These are phyloP conservation scores for Corylus heterophylla DNA, from an alignment of 306 rosid genomes.

Conservation along the genomic window DNA sequence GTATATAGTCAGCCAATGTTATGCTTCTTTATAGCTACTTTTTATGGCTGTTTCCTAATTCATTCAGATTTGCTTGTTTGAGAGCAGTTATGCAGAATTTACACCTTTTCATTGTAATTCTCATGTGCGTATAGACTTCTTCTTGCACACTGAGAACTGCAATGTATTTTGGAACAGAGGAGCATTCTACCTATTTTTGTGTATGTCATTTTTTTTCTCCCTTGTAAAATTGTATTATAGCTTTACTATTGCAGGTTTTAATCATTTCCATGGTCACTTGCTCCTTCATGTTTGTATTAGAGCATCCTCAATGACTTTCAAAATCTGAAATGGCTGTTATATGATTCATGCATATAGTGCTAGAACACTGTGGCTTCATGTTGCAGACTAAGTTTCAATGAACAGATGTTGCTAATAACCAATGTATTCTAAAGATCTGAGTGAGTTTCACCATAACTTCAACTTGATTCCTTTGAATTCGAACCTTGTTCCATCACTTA, in stretches of 20 bases:
- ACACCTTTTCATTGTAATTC: constrained; percentile 31
- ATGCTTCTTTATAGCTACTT: constrained; percentile 41
- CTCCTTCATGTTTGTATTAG: neutral
- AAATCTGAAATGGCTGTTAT: neutral
- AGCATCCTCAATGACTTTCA: neutral
- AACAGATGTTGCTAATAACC: neutral
- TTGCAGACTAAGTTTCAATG: neutral
- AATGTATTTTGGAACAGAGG: constrained; percentile 27
- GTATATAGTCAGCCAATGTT: constrained; percentile 8
- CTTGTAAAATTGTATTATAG: constrained; percentile 26
- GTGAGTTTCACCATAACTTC: neutral
- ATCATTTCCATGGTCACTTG: constrained; percentile 5
- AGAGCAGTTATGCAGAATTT: constrained; percentile 29
- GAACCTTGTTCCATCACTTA: too few species aligned
- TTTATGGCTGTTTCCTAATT: constrained; percentile 22
- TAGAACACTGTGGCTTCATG: neutral
- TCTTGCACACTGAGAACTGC: constrained; percentile 32
- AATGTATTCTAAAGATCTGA: neutral
- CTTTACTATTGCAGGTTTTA: neutral
- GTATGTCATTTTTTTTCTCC: constrained; percentile 15
- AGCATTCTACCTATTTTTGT: constrained; percentile 20
- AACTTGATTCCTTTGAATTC: neutral
- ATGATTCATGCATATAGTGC: neutral
- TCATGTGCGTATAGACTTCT: constrained; percentile 24
- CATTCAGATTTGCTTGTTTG: constrained; percentile 26